Conservation (phyloP, 2,329 filamentous ascomycete genomes). For the Epichloe sibirici region DNA sequence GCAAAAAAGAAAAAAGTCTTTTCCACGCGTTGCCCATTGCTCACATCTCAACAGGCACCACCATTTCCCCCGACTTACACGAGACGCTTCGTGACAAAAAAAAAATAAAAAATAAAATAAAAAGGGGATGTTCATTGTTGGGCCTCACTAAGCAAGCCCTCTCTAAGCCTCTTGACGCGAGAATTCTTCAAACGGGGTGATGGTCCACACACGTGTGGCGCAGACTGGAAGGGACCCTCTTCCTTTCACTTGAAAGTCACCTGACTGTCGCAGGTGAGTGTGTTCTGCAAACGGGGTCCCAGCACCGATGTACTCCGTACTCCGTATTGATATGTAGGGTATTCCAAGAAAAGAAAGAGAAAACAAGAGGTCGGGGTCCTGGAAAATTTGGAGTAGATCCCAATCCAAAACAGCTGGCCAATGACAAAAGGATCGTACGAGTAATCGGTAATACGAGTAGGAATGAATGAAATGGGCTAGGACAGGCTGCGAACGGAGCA, state of each 20-base stretch:
- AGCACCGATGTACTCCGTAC: no score
- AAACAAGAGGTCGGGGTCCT: no score
- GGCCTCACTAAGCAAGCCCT: background rate
- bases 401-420: background rate
- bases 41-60: no score
- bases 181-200: conserved; percentile 2
- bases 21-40: no score
- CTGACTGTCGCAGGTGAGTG: background rate
- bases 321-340: no score
- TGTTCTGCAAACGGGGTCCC: background rate
- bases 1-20: no score
- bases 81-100: background rate
- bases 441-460: background rate
- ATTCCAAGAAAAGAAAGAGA: no score
- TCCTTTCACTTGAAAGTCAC: background rate
- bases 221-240: background rate
- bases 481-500: background rate
- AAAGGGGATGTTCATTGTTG: background rate
- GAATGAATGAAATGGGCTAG: background rate
- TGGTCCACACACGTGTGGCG: conserved; percentile 3
- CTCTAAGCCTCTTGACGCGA: background rate
- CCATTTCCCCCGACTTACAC: no score
- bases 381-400: no score
- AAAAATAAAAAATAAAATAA: background rate
- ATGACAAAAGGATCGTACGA: background rate